These are phyloP conservation scores for Spiraea crenata DNA, from an alignment of 331 rosid species.

Conservation along the genomic window DNA sequence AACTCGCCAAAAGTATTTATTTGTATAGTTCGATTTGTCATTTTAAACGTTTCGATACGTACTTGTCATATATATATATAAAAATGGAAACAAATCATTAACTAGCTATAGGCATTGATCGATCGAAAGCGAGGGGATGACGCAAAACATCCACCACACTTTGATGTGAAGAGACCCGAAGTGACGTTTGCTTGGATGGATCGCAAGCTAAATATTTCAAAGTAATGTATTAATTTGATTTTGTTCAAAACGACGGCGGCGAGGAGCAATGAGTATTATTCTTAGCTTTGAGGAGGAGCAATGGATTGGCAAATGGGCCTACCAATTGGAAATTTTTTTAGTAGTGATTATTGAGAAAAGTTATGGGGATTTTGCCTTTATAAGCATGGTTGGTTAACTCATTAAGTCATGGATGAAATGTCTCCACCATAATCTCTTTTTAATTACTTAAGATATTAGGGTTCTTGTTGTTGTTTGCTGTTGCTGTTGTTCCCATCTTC, in stretches of 20 bases:
- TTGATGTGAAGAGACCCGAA: slow-evolving; percentile 54
- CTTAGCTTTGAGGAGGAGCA: slow-evolving; percentile 93
- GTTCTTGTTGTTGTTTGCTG: slow-evolving; percentile 29
- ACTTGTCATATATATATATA: slow-evolving; percentile 1
- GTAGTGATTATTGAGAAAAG: slow-evolving; percentile 29
- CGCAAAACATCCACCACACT: slow-evolving; percentile 61
- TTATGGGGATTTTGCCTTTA: slow-evolving; percentile 43
- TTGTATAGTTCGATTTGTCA: slow-evolving; percentile 26
- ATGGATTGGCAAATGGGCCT: slow-evolving; percentile 55
- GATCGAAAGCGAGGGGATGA: slow-evolving; percentile 35
- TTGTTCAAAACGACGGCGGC: not conserved
- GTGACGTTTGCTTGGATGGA: slow-evolving; percentile 83
- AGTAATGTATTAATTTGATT: slow-evolving; percentile 32
- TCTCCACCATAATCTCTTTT: slow-evolving; percentile 46
- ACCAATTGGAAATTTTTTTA: slow-evolving; percentile 29
- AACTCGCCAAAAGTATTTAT: not conserved
- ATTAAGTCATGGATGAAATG: slow-evolving; percentile 86
- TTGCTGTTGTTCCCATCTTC: slow-evolving; percentile 4
- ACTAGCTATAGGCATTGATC: not conserved
- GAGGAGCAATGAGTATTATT: slow-evolving; percentile 51
- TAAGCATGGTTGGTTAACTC: slow-evolving; percentile 81
- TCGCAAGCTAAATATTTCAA: slow-evolving; percentile 83
- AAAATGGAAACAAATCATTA: slow-evolving; percentile 16
- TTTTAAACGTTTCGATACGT: slow-evolving; percentile 47
- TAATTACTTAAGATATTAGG: slow-evolving; percentile 13